Percentiles rank a stretch among this genome's conserved stretches.
These are phyloP conservation scores for Chaetoceros tenuissimus DNA, from an alignment of 108 stramenopile species.

Conservation along the genomic window DNA sequence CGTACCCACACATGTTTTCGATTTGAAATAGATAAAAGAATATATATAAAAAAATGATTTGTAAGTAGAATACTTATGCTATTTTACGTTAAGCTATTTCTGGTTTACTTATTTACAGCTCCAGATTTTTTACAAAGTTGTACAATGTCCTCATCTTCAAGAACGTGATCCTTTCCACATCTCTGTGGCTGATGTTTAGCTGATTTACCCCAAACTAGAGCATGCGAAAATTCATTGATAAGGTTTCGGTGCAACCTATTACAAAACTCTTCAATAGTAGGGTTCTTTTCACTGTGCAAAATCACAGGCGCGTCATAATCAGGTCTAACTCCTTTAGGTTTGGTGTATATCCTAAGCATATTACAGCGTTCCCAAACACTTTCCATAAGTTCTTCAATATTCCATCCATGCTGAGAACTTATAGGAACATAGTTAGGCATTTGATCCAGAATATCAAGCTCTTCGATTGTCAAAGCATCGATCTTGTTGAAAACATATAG, in stretches of 20 bases:
- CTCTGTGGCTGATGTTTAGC: conserved; percentile 98
- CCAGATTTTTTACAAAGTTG: conserved; percentile 72
- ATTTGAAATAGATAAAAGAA: too few relatives aligned
- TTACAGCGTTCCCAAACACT: conserved; percentile 88
- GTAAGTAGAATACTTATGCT: too few relatives aligned
- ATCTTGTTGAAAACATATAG: conserved; percentile 94
- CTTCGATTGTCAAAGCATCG: conserved; percentile 90
- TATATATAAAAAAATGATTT: too few relatives aligned
- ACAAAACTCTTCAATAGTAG: conserved; percentile 95
- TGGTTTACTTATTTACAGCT: too few relatives aligned
- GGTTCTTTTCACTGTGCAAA: conserved; percentile 84
- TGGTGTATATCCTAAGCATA: conserved; percentile 98
- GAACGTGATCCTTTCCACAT: conserved; percentile 92
- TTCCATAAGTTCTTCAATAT: conserved; percentile 93
- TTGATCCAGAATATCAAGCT: conserved; percentile 94
- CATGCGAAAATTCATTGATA: conserved; percentile 83
- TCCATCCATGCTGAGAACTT: conserved; percentile 88
- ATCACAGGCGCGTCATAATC: conserved; percentile 97
- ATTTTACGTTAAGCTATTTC: too few relatives aligned
- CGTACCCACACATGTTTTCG: too few relatives aligned
- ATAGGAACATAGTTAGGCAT: conserved; percentile 98
- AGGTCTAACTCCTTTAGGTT: conserved; percentile 97
- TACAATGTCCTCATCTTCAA: conserved; percentile 95
- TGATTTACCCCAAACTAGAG: conserved; percentile 91
- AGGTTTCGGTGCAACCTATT: conserved; percentile 85